Evolutionary conservation across 2,329 filamentous ascomycete genomes (phyloP).

Genomic region (Byssoonygena ceratinophila): DNA sequence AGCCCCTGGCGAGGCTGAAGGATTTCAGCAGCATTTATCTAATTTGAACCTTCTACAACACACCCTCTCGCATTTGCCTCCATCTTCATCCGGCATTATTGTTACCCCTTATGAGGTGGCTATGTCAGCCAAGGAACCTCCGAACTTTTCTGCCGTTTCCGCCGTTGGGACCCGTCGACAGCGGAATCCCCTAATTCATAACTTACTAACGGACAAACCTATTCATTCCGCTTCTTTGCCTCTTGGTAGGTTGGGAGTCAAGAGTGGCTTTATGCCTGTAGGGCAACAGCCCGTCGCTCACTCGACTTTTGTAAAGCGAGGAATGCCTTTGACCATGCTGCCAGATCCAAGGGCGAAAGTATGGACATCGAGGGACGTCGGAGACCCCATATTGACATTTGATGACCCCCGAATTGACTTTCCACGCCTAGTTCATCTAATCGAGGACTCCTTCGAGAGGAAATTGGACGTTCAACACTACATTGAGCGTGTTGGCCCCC

Average conservation of each 20-base stretch:
- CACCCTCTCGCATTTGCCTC: conserved; percentile 64
- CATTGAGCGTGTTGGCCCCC: conserved; percentile 64
- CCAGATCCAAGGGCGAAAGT: conserved; percentile 55
- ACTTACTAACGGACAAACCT: conserved; percentile 89
- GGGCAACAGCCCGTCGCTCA: conserved; percentile 37
- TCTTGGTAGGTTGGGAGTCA: conserved; percentile 48
- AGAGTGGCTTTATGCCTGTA: conserved; percentile 26
- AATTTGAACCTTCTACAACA: conserved; percentile 65
- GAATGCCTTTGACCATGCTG: conserved; percentile 77
- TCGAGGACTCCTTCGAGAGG: conserved; percentile 85
- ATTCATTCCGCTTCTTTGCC: conserved; percentile 86
- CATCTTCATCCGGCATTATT: conserved; percentile 76
- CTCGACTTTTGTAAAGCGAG: conserved; percentile 79
- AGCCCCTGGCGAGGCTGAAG: not conserved
- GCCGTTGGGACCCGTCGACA: conserved; percentile 49
- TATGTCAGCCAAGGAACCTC: conserved; percentile 37
- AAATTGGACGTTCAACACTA: conserved; percentile 78
- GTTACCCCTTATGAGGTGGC: conserved; percentile 79
- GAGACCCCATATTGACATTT: conserved; percentile 53
- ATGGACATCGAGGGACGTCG: conserved; percentile 58
- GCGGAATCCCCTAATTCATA: conserved; percentile 85
- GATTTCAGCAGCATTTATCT: conserved; percentile 45
- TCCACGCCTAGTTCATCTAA: conserved; percentile 68
- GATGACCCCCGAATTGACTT: conserved; percentile 76
- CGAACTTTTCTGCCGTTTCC: conserved; percentile 28